Base-by-base conservation (phyloP, 2,329 filamentous ascomycete species). In the Aspergillus ochraceus region DNA sequence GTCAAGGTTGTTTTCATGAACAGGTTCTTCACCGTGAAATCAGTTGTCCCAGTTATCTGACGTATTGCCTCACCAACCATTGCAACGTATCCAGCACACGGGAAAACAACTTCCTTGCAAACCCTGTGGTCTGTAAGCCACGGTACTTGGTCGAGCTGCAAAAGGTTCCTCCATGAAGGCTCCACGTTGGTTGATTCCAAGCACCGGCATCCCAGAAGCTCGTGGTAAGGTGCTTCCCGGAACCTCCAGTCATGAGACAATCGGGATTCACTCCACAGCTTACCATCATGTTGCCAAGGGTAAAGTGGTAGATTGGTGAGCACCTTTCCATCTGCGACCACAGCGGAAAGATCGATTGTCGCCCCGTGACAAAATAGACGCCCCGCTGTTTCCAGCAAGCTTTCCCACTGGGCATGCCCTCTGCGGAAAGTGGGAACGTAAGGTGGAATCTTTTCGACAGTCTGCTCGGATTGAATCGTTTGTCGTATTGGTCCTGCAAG, bases 91-190 rank as follows among this genome's bases (percentile, higher is more conserved):
- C 62, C 69, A 0, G 69, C 69, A 6, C 59, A 62, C 1, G 70
- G 70, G 39, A 71, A 72, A 5, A 70, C 58, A 12, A 68, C 56
- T 2, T 66, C 55, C 0, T 49, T 61, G 22, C 63, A 54, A 11
- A 74, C 58, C 2, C 64, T 52, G 59, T 76, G 74, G 24, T 75
- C 71, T 1, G 50, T 46, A 10, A 76, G 55, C 74, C 74, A 76
- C 0, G 71, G 62, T 0, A 69, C 61, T 42, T 73, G 64, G 1
- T 62, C 57, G 0, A 71, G 45, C 0, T 65, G 59, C 1, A 76
- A 53, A 8, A 67, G 24, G 36, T 74, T 71, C 3, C 71, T 58
- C 71, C 71, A 74, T 8, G 62, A 60, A 1, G 70, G 68, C 12
- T 67, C 65, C 11, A 67, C 36, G 0, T 60, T 53, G 8, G 66